Evolutionary conservation across 169 alveolate genomes (phyloP), one percentile per base, ranked within the genome.

Genomic region (Cryptosporidium baileyi): DNA sequence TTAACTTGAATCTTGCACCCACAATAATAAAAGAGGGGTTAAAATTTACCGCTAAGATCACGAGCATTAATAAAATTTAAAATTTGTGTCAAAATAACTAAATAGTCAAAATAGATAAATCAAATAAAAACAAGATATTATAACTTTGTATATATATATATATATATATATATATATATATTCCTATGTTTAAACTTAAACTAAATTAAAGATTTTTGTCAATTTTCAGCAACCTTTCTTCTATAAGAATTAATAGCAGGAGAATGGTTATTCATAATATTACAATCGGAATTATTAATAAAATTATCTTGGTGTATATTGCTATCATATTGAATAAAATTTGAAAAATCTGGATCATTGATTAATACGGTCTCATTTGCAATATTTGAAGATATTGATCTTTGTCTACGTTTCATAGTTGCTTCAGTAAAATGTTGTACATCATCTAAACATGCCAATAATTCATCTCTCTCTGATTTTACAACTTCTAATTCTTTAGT

Each of bases 381-480:
- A 1, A 47, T 47, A 47, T 47, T 47, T 47, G 59, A 47, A 0
- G 59, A 47, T 4, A 47, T n/a, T n/a, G 59, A 47, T 54, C 67
- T 51, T 59, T 74, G 85, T 40, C 85, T 74, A 26, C 85, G 22
- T 57, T 74, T 74, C 85, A 74, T 74, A 1, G 85, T 74, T 3
- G 85, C 67, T 11, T 74, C 85, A 11, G 85, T 74, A 47, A 74
- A 74, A 22, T 74, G 85, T 36, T 74, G 85, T 34, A 74, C 85
- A 36, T 74, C 85, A 40, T 74, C 85, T 22, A 74, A 61, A 26
- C 85, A 74, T 2, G 85, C 85, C 13, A 74, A 36, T n/a, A 74
- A 61, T 47, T 74, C 85, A 36, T 74, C 85, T 74, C 85, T 52
- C 38, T 74, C 85, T 2, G 85, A 74, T 57, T 59, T 28, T n/a